A percentile compares a stretch with the other conserved stretches of the same genome.
Conservation (phyloP, 225 moss, liverwort and hornwort genomes). For the Asterella californica region DNA sequence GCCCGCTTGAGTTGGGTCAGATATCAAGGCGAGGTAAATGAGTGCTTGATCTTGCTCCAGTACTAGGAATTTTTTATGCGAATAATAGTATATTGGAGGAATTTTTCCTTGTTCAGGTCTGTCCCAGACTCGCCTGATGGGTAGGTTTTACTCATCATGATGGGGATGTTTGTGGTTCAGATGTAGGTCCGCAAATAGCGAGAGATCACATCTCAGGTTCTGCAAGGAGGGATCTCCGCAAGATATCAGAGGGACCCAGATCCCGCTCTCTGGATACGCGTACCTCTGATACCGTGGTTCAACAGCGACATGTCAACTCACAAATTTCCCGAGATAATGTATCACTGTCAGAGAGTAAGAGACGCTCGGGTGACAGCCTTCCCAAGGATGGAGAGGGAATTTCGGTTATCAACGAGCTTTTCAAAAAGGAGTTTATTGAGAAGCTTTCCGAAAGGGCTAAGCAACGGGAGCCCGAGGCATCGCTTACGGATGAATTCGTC, state of each 20-base stretch:
- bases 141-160: too few relatives aligned
- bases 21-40: slow-evolving; percentile 1
- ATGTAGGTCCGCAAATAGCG: neutral
- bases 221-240: neutral
- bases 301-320: neutral
- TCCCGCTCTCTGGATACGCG: slow-evolving; percentile 1
- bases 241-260: neutral
- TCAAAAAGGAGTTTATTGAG: slow-evolving; percentile 36
- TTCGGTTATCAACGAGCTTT: slow-evolving; percentile 18
- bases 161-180: neutral
- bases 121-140: neutral
- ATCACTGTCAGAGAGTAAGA: slow-evolving; percentile 9
- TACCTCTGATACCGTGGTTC: neutral
- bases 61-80: too few relatives aligned
- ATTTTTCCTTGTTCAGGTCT: neutral
- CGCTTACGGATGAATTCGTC: slow-evolving; percentile 4
- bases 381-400: slow-evolving; percentile 8
- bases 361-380: neutral
- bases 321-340: slow-evolving; percentile 8
- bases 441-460: slow-evolving; percentile 33
- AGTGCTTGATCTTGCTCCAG: too few relatives aligned
- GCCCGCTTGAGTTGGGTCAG: slow-evolving; percentile 13
- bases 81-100: neutral
- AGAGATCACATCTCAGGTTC: slow-evolving; percentile 2
- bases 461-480: slow-evolving; percentile 19